Base-by-base conservation (phyloP, 495 filamentous ascomycete species). In the Talaromyces borbonicus region DNA sequence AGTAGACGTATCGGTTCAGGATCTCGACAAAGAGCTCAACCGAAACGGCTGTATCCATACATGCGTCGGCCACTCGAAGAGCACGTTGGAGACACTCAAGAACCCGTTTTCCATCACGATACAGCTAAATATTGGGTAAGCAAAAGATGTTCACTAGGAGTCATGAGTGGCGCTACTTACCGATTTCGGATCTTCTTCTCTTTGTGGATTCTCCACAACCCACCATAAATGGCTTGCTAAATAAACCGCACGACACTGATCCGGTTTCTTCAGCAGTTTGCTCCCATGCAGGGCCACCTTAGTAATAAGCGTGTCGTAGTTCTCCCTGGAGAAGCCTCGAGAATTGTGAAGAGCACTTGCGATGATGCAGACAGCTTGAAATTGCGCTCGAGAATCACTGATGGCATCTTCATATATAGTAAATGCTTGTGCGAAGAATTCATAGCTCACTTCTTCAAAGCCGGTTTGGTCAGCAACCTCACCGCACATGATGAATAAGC, bases 21-120 rank as follows among this genome's bases (percentile, higher is more conserved):
- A 98, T 97, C 66, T 98, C 92, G 39, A 98, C 92, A 57, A 98
- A 98, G 31, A 98, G 72, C 66, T 98, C 92, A 19, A 97, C 88
- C 2, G 87, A 95, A 2, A 96, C 94, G 7, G 88, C 89, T n/a
- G 89, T 90, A 63, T 98, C 92, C 92, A 98, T 98, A 67, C 92
- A 98, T 5, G 92, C 92, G 63, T 98, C 92, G 2, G 92, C 92
- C 6, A 98, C 92, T 40, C 92, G 85, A 16, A 97, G 79, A 15
- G 92, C 93, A 46, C 92, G 85, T 61, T 97, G 92, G 12, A 98
- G 72, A 59, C 92, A 98, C 61, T 98, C 92, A 11, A 98, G 75
- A 5, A 98, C 92, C 26, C 92, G 79, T 65, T 97, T 97, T 12
- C 93, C 93, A 54, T 98, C 92, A 32, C 90, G 90, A 63, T 97